A percentile compares a stretch with the other conserved stretches of the same genome.
Conservation (phyloP, 1,284 basidiomycete genomes). For the Irpex lacteus region DNA sequence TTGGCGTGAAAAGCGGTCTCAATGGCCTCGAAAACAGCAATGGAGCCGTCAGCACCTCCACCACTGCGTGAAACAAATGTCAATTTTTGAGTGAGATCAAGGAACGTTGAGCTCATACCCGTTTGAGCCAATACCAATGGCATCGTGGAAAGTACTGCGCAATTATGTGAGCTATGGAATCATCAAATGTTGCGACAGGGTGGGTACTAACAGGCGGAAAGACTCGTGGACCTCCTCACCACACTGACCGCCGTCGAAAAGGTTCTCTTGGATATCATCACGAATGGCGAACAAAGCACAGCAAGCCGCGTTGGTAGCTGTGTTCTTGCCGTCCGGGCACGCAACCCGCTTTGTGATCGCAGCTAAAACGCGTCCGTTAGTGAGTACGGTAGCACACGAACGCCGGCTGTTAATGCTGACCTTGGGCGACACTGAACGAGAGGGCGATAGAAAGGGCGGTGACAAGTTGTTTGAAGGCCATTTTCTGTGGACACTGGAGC, state of each 20-base stretch:
- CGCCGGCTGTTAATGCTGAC: not conserved
- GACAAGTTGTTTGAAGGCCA: slow-evolving; percentile 16
- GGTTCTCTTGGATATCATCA: slow-evolving; percentile 36
- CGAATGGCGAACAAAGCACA: slow-evolving; percentile 38
- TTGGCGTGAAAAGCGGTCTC: slow-evolving; percentile 13
- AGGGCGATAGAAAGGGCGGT: slow-evolving; percentile 6
- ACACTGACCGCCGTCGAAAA: slow-evolving; percentile 22
- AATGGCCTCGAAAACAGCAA: slow-evolving; percentile 12
- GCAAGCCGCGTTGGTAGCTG: slow-evolving; percentile 35
- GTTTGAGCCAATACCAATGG: slow-evolving; percentile 4
- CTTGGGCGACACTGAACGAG: slow-evolving; percentile 5
- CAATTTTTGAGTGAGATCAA: not conserved
- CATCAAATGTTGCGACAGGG: not conserved
- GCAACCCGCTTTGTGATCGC: slow-evolving; percentile 30
- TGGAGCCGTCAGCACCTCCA: slow-evolving; percentile 16
- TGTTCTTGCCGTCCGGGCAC: slow-evolving; percentile 34
- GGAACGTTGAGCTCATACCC: not conserved
- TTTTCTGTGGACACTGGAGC: not conserved
- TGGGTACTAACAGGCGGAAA: slow-evolving; percentile 4
- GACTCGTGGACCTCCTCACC: slow-evolving; percentile 12
- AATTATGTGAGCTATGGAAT: not conserved
- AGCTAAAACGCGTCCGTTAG: slow-evolving; percentile 15
- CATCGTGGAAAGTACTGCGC: slow-evolving; percentile 4
- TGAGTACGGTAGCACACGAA: not conserved
- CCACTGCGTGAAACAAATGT: slow-evolving; percentile 5